A percentile compares a stretch with the other conserved stretches of the same genome.
Conservation (phyloP, 257 asterid genomes). For the Eucommia ulmoides region DNA sequence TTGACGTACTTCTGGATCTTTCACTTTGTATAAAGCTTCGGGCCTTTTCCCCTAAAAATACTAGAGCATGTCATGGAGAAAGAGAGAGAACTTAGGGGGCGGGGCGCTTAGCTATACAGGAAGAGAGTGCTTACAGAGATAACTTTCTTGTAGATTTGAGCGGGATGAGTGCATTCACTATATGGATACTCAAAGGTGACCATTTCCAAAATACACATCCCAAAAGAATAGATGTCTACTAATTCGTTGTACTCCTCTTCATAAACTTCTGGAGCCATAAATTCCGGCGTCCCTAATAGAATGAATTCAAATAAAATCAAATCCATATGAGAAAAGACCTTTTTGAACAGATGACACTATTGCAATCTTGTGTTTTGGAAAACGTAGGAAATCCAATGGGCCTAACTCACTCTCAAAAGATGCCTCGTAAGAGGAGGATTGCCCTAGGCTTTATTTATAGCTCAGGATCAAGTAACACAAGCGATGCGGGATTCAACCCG, state of each 20-base stretch:
- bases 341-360: no score
- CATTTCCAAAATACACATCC: constrained; percentile 47
- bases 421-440: no score
- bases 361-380: no score
- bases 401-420: no score
- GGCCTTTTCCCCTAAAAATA: constrained; percentile 31
- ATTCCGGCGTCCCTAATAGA: constrained; percentile 39
- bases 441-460: no score
- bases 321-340: no score
- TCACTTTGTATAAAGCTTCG: constrained; percentile 27
- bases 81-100: not conserved
- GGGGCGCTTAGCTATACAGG: not conserved
- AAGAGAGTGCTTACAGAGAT: constrained; percentile 25
- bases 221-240: constrained; percentile 43
- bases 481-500: not conserved
- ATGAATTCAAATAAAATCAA: not conserved
- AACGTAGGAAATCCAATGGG: no score
- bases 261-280: constrained; percentile 51
- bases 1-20: constrained; percentile 35
- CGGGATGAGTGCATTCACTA: constrained; percentile 45
- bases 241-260: constrained; percentile 47
- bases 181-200: constrained; percentile 44
- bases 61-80: not conserved
- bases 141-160: constrained; percentile 47
- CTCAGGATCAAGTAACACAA: no score